Evolutionary conservation across 257 asterid genomes (phyloP), one percentile per base, ranked within the genome.

Genomic region (Paulownia fortunei): DNA sequence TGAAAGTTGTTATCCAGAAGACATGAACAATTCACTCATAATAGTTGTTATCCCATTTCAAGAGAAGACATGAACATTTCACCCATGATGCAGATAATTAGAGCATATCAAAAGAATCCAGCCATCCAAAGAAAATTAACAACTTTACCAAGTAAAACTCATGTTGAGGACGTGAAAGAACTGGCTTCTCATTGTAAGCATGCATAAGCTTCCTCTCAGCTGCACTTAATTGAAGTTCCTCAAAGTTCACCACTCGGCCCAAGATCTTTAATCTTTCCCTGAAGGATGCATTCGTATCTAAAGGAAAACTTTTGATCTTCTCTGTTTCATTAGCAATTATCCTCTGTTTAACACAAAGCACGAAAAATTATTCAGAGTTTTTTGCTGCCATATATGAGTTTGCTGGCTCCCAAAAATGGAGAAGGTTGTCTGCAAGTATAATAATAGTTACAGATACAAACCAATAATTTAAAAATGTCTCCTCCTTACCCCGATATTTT

Each of bases 151-250:
- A 64, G 94, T 88, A 87, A 83, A 94, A 94, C 76, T 91, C 94
- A 76, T 94, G 98, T 61, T 94, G 99, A 60, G 99, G 98, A 58
- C 98, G 99, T 3, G 99, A 82, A 76, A 94, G 98, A 71, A 94
- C 88, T 0, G 99, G 99, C 81, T 92, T 94, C 81, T 94, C 99
- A 15, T 94, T 93, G 85, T 93, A 95, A 80, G 97, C 92, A 72
- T 88, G 90, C 91, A 95, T 85, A 56, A 95, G 97, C 79, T 92
- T 93, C 88, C 91, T 93, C 88, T 91, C 99, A 1, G 99, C 87
- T 0, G 88, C 78, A 66, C 82, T 87, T 75, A 95, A 76, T 10
- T 83, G 90, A 80, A 95, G 91, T 69, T 90, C 97, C 62, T 95
- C 99, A 11, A 85, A 21, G 67, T 95, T 95, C 60, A 55, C 89